Evolutionary conservation across 208 protist genomes (phyloP), one percentile per base, ranked within the genome.

Genomic region (Trypanosomatidae sp.): DNA sequence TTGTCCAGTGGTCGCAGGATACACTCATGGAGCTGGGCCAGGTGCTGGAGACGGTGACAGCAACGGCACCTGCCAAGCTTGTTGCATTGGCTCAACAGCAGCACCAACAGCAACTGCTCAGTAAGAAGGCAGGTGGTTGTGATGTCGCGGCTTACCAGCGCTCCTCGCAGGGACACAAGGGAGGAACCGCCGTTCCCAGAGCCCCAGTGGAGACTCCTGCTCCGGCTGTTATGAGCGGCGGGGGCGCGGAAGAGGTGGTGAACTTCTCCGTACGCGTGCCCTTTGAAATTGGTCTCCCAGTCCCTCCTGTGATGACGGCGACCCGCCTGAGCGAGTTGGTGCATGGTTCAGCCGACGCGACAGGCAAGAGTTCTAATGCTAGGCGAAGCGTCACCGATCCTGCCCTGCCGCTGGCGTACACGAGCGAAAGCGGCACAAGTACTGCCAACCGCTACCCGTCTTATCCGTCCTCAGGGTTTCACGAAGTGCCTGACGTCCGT

Each of bases 1-100:
- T 77, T 46, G 74, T 82, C 39, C 58, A 50, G 25, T 89, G 84
- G 84, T 66, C 69, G n/a, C 53, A 64, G 25, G 64, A 77, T 28
- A 70, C 78, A 55, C 60, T 84, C 43, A 6, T 53, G 6, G 65
- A 78, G 39, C 71, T 89, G 49, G 79, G 74, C 15, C 62, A 65
- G 33, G 44, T 84, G 49, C 71, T 85, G 47, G 70, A 66, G 50
- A 71, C 52, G 28, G 73, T 75, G 25, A 47, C 67, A 1, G 52
- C 77, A 5, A 47, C 66, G 10, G 58, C 69, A 22, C 64, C 76
- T 19, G 50, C 69, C 25, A 72, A 68, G 47, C 49, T 80, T 25
- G 47, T 80, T 0, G 70, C 76, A 1, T 9, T 72, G 41, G 58
- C 65, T 25, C 73, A 73, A 22, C 73, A 67, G 28, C 73, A 71